These are phyloP conservation scores for Coniella vitis DNA, from an alignment of 2,329 filamentous ascomycete genomes.

Conservation along the genomic window DNA sequence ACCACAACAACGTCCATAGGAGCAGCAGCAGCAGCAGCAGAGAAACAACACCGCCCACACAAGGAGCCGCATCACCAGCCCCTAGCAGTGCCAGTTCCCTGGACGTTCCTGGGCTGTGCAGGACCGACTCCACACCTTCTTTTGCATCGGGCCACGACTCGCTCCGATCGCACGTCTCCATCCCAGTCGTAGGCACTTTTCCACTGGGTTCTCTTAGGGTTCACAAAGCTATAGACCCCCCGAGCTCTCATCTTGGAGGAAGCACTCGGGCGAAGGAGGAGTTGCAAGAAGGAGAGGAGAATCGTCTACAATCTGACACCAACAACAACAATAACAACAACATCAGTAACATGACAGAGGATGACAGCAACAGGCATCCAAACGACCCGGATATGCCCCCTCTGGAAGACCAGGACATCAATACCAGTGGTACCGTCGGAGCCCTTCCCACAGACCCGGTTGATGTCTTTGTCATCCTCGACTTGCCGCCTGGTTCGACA, in stretches of 20 bases:
- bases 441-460: background rate
- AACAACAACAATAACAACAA: too few relatives aligned
- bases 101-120: conserved; percentile 24
- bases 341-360: too few relatives aligned
- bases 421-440: background rate
- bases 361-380: background rate
- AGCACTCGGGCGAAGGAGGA: too few relatives aligned
- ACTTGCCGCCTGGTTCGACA: conserved; percentile 43
- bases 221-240: conserved; percentile 25
- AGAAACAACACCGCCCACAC: too few relatives aligned
- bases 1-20: background rate
- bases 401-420: conserved; percentile 1
- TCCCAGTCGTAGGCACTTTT: conserved; percentile 31
- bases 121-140: conserved; percentile 30
- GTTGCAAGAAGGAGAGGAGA: too few relatives aligned
- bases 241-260: conserved; percentile 15
- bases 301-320: too few relatives aligned
- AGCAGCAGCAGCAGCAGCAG: background rate
- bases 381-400: conserved; percentile 10
- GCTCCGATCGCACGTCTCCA: conserved; percentile 28
- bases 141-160: conserved; percentile 14
- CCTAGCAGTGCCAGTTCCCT: conserved; percentile 5
- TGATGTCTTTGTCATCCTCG: conserved; percentile 47
- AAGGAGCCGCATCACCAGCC: background rate
- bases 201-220: conserved; percentile 38